phyloP scores from a whole-genome alignment of 2,329 filamentous ascomycete species.

The Ceratocystiopsis brevicomis region DNA sequence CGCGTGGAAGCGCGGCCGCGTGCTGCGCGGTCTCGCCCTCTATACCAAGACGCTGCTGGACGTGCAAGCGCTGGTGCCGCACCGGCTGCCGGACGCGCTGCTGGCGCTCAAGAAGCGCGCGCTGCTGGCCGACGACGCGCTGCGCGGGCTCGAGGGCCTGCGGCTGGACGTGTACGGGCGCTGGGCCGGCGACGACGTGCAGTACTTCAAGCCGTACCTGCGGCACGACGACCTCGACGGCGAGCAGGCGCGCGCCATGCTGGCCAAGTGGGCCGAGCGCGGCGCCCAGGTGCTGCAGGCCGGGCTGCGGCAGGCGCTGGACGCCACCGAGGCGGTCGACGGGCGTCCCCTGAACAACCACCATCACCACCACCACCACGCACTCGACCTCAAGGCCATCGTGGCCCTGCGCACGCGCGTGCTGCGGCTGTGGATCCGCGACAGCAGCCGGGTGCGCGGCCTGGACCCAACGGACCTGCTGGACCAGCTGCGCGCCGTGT shows the following conservation, averaged over 20 bases:
- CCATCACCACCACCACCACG: neutral
- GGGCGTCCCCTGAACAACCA: no score
- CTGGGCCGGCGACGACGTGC: constrained; percentile 70
- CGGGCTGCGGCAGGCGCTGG: constrained; percentile 42
- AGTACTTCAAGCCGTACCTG: constrained; percentile 72
- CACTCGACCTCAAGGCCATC: constrained; percentile 47
- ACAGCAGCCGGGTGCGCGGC: constrained; percentile 43
- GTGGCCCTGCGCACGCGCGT: constrained; percentile 51
- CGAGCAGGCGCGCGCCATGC: constrained; percentile 37
- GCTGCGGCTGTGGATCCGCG: constrained; percentile 56
- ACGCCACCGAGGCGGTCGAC: no score
- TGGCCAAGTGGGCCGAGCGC: constrained; percentile 43
- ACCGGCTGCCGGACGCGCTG: constrained; percentile 51
- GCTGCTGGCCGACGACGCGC: constrained; percentile 50
- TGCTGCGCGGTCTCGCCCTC: constrained; percentile 48
- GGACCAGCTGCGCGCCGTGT: constrained; percentile 44
- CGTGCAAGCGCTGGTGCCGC: constrained; percentile 57
- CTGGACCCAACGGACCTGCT: constrained; percentile 51
- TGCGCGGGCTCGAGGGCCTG: constrained; percentile 49
- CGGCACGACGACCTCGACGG: constrained; percentile 58
- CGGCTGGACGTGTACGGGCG: constrained; percentile 58
- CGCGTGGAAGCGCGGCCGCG: constrained; percentile 20
- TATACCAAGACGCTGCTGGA: constrained; percentile 52
- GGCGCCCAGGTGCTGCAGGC: constrained; percentile 39
- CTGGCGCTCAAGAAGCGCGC: constrained; percentile 47